Evolutionary conservation across 192 early-diverging fungal species (phyloP), one percentile per base, ranked within the genome.

Genomic region (Polychytrium aggregatum): DNA sequence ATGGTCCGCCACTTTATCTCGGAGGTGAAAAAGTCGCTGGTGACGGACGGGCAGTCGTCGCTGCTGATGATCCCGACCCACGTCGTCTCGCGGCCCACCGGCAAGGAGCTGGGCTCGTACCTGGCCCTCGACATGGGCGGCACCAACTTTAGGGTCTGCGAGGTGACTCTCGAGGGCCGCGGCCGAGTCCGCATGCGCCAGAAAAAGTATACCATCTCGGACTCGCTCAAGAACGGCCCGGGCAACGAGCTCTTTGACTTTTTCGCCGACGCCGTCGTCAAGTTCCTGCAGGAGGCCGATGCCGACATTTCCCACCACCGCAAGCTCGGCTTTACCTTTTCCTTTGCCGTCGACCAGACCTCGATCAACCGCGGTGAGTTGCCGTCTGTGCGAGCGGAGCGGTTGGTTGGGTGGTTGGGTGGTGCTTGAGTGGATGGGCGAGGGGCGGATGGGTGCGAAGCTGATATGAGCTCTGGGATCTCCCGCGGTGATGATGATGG

Each of bases 61-160:
- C 46, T 75, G n/a, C 62, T 62, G 45, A 93, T 94, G 90, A 85
- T 97, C 55, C 95, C 91, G 17, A 89, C 90, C 3, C 92, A 81
- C 71, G 86, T 96, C 44, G 76, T 83, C 14, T 57, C 63, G 35
- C 68, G 84, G 27, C 92, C 95, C 2, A 79, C 68, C n/a, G 91
- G 92, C 26, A 71, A 62, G 44, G 95, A 98, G 57, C 80, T 70
- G 22, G 95, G 95, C 25, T 76, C 81, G 21, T 92, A 79, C 70
- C 66, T 90, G 39, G 87, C 95, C 9, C 71, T 98, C 34, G 95
- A 98, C 52, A 64, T 98, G 48, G 92, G 95, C 41, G 95, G 92
- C 16, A 91, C 91, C 34, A 93, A 96, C 71, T 76, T 98, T 50
- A 83, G 92, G 34, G 84, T 93, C 21, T 81, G 87, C 54, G 74